Percentiles rank a stretch among this genome's conserved stretches.
Evolutionary conservation across 371 early-diverging fungal species (phyloP).

Genomic region (Mortierella sp.): DNA sequence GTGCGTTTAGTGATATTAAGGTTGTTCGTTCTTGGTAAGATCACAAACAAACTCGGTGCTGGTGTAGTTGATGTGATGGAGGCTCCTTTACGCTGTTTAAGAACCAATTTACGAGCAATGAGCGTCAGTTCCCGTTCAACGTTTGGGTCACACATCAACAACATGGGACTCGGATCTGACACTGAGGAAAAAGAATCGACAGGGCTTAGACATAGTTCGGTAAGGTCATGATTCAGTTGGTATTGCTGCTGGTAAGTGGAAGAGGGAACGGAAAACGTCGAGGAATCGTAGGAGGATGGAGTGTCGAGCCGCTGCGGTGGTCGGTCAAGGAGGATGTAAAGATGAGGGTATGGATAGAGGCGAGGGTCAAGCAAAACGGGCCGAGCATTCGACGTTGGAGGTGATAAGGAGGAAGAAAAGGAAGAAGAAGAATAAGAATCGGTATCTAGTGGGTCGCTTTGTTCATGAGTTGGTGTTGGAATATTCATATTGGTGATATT

Average conservation of each 20-base stretch:
- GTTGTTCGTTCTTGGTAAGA: constrained; percentile 15
- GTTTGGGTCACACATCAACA: constrained; percentile 16
- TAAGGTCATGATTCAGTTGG: constrained; percentile 2
- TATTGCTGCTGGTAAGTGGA: neutral
- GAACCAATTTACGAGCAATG: constrained; percentile 25
- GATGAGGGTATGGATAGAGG: neutral
- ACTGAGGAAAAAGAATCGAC: neutral
- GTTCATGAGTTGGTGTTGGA: neutral
- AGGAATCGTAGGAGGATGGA: neutral
- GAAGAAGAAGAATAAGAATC: neutral
- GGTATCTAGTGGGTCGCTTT: neutral
- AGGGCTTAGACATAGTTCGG: neutral
- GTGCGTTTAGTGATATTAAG: neutral
- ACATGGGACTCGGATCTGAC: constrained; percentile 10
- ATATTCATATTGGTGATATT: too few species aligned
- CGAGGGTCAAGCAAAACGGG: neutral
- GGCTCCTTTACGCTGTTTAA: constrained; percentile 19
- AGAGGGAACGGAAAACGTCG: neutral
- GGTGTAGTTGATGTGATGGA: neutral
- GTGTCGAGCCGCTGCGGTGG: neutral
- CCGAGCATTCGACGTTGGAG: neutral
- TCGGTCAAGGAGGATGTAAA: neutral
- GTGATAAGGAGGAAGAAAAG: neutral
- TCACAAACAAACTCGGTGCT: constrained; percentile 32
- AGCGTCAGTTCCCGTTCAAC: constrained; percentile 19